Evolutionary conservation across 1,284 basidiomycete species (phyloP), one percentile per base, ranked within the genome.

Genomic region (Gymnopus androsaceus): DNA sequence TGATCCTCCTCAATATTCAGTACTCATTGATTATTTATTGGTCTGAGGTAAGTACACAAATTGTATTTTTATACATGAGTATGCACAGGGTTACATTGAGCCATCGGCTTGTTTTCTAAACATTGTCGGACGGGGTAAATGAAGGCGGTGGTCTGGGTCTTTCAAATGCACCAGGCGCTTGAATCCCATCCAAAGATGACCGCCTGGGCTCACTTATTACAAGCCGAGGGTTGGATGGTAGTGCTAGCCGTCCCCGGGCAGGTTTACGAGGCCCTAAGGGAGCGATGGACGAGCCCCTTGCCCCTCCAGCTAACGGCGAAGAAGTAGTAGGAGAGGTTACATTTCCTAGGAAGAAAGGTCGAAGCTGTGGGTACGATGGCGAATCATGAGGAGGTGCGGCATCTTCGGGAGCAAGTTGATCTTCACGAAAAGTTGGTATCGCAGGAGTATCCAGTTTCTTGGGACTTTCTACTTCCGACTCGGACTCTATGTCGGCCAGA

Each of bases 91-190:
- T n/a, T 47, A 31, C 45, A 47, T 8, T 11, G 7, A 47, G n/a
- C 27, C 17, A 21, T 21, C 17, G n/a, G 23, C 25, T 28, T 27
- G 25, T 7, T n/a, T 27, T 27, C 25, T 41, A 44, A 11, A 28
- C 49, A 9, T 21, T 31, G 15, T 41, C 28, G 3, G 9, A 31
- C 25, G 30, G 17, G n/a, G 55, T 58, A 40, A 66, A 40, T 25
- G 63, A 59, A 27, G 78, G 81, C 21, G 76, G 75, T 36, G 74
- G 72, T 59, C 79, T 68, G 28, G 76, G 80, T 45, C 73, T 69
- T 57, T 80, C 76, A 64, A 52, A 75, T 79, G 51, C 51, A 28
- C 51, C 68, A 48, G 60, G 61, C 40, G 67, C 63, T 56, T 67
- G 65, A 62, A 68, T 64, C 54, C 66, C 61, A 14, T 45, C 31